These are phyloP conservation scores for Vickermania ingenoplastis DNA, from an alignment of 208 protist species.

Conservation along the genomic window DNA sequence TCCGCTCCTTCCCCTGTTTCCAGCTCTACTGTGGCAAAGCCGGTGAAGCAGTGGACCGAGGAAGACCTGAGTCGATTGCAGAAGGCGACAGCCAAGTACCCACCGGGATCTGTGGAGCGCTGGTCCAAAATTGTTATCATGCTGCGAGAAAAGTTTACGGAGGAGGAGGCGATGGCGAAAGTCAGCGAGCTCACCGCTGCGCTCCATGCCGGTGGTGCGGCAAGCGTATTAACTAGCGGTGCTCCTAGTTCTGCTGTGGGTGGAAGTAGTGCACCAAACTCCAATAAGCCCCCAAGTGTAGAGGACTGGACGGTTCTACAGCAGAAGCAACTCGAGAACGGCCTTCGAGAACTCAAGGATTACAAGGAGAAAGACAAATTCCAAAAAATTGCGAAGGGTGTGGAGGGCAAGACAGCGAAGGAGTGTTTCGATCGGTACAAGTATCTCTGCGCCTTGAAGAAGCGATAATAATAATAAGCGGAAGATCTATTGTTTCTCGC, in stretches of 20 bases:
- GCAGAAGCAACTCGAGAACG: conserved; percentile 93
- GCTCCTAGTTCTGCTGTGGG: conserved; percentile 2
- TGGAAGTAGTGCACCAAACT: background rate
- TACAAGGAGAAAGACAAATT: conserved; percentile 94
- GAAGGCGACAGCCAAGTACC: conserved; percentile 92
- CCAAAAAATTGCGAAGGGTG: conserved; percentile 89
- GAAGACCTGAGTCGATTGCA: conserved; percentile 89
- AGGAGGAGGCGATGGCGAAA: conserved; percentile 89
- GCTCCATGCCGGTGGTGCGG: conserved; percentile 21
- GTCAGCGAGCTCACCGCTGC: conserved; percentile 75
- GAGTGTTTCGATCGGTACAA: conserved; percentile 96
- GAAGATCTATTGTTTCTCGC: background rate
- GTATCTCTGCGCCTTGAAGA: conserved; percentile 88
- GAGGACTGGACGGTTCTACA: conserved; percentile 90
- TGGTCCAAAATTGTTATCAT: conserved; percentile 86
- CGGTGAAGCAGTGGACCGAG: conserved; percentile 69
- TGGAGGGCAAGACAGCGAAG: conserved; percentile 92
- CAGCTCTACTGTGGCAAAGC: conserved; percentile 7
- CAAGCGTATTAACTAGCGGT: background rate
- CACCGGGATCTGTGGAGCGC: conserved; percentile 83
- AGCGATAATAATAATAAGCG: background rate
- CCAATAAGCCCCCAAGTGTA: conserved; percentile 16
- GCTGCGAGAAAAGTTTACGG: conserved; percentile 66
- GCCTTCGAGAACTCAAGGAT: conserved; percentile 85
- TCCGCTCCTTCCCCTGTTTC: background rate